Conservation (phyloP, 768 basidiomycete genomes). For the Agrocybe praecox region DNA sequence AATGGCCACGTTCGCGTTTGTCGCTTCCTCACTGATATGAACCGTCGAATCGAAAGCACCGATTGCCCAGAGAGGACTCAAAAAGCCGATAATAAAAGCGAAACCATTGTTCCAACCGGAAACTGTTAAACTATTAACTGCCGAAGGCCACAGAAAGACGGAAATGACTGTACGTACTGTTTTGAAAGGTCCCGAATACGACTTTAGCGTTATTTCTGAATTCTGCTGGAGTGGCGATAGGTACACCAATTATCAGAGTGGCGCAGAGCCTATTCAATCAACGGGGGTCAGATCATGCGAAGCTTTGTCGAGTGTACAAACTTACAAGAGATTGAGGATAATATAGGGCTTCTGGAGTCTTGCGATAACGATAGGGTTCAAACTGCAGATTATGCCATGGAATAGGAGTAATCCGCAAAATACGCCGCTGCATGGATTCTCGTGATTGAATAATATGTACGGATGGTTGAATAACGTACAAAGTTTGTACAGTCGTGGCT, state of each 20-base stretch:
- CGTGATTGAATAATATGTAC: too few species aligned
- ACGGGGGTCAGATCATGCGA: not conserved
- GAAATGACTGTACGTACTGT: conserved; percentile 37
- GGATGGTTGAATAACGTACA: conserved; percentile 31
- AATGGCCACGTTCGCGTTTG: conserved; percentile 61
- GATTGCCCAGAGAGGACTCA: conserved; percentile 38
- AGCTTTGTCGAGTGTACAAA: conserved; percentile 6
- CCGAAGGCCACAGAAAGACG: not conserved
- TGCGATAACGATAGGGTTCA: conserved; percentile 63
- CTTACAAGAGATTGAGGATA: conserved; percentile 62
- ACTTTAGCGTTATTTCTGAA: conserved; percentile 56
- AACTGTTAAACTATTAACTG: too few species aligned
- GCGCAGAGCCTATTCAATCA: conserved; percentile 54
- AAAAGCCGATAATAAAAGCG: conserved; percentile 45
- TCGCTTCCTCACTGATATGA: conserved; percentile 66
- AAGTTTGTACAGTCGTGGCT: conserved; percentile 41
- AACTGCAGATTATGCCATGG: conserved; percentile 62
- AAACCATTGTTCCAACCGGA: conserved; percentile 55
- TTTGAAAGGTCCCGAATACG: conserved; percentile 61
- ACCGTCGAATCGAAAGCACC: conserved; percentile 47
- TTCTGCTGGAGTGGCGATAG: conserved; percentile 54
- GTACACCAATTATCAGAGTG: conserved; percentile 64
- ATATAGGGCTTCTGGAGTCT: conserved; percentile 70
- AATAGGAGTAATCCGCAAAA: conserved; percentile 59
- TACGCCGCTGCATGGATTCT: conserved; percentile 46